These are phyloP conservation scores for Xylaria sp. DNA, from an alignment of 2,329 filamentous ascomycete genomes.

Conservation along the genomic window DNA sequence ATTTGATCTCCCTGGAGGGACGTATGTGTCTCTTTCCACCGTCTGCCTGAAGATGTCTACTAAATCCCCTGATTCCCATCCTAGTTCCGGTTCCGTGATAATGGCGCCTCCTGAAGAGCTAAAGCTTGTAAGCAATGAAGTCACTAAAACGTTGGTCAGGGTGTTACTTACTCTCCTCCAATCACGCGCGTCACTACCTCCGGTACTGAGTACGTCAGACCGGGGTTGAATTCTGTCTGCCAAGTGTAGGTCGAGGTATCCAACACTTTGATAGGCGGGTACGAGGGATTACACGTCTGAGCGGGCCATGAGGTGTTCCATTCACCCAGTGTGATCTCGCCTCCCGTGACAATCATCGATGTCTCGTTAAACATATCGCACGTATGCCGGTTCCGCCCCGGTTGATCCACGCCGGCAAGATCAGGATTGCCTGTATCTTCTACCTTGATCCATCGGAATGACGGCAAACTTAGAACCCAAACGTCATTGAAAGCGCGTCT, in stretches of 20 bases:
- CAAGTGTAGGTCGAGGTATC: slow-evolving; percentile 39
- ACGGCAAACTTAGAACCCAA: slow-evolving; percentile 39
- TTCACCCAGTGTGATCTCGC: slow-evolving; percentile 19
- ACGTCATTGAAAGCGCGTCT: slow-evolving; percentile 35
- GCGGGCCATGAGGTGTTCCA: background rate
- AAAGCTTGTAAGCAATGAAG: background rate
- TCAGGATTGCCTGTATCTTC: slow-evolving; percentile 37
- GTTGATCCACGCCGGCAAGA: slow-evolving; percentile 22
- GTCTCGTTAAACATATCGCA: slow-evolving; percentile 39
- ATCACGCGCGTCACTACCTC: slow-evolving; percentile 34
- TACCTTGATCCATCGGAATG: slow-evolving; percentile 39
- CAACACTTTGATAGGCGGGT: slow-evolving; percentile 38
- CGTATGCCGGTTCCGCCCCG: slow-evolving; percentile 30
- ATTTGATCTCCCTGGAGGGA: background rate
- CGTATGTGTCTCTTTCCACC: slow-evolving; percentile 32
- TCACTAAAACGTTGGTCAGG: background rate
- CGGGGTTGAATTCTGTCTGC: slow-evolving; percentile 35
- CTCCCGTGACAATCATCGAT: slow-evolving; percentile 37
- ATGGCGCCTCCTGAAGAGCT: slow-evolving; percentile 35
- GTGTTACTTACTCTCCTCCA: slow-evolving; percentile 36
- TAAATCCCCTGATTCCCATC: slow-evolving; percentile 33
- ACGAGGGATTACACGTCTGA: slow-evolving; percentile 29
- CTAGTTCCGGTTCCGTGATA: slow-evolving; percentile 20
- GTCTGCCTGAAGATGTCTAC: slow-evolving; percentile 33
- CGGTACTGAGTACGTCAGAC: slow-evolving; percentile 34